Percentiles rank a stretch among this genome's conserved stretches.
These are phyloP conservation scores for Penicillium freii DNA, from an alignment of 2,329 filamentous ascomycete genomes.

Conservation along the genomic window DNA sequence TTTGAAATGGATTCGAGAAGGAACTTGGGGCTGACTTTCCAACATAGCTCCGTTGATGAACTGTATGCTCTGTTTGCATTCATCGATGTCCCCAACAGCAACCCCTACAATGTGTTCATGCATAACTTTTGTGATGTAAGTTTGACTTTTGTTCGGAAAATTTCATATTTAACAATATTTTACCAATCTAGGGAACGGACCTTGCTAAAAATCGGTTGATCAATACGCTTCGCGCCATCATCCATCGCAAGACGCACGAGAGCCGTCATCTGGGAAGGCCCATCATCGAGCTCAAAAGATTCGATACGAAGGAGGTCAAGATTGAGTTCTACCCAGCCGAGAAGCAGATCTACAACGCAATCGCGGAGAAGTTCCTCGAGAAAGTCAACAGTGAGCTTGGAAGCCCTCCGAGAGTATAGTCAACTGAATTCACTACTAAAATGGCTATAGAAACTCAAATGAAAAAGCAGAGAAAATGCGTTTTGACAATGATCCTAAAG, in stretches of 20 bases:
- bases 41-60: not conserved
- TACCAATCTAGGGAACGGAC: not conserved
- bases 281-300: not conserved
- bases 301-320: not conserved
- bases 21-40: not conserved
- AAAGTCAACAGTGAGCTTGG: not conserved
- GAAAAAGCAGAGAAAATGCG: not conserved
- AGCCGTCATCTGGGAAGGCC: not conserved
- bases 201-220: not conserved
- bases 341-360: not conserved
- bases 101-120: not conserved
- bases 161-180: not conserved
- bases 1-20: not conserved
- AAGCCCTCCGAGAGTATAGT: not conserved
- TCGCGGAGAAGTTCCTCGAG: not conserved
- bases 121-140: not conserved
- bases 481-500: slow-evolving; percentile 1
- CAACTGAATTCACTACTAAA: not conserved
- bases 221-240: not conserved
- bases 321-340: not conserved
- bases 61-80: not conserved
- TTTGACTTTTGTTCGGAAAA: fast-evolving
- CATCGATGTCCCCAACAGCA: not conserved
- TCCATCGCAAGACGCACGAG: slow-evolving; percentile 1
- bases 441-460: not conserved